Evolutionary conservation across 768 basidiomycete genomes (phyloP).

Genomic region (Mycena chlorophos): DNA sequence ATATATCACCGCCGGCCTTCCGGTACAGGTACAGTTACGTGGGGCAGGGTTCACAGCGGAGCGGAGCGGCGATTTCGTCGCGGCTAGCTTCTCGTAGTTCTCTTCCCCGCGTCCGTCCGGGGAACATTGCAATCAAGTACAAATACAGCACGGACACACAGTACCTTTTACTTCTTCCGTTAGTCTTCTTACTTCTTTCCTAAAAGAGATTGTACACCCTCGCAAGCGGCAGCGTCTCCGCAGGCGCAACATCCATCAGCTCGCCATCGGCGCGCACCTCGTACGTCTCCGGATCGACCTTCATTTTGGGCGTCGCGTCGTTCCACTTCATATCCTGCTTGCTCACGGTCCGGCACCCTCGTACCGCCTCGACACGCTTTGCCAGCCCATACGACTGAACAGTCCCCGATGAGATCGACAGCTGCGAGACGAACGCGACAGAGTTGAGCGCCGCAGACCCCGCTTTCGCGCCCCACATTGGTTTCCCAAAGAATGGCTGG

Average conservation of each 20-base stretch:
- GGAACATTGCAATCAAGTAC: neutral
- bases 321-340: conserved; percentile 98
- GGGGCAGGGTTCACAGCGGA: too few relatives aligned
- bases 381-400: conserved; percentile 61
- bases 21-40: too few relatives aligned
- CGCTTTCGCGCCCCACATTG: conserved; percentile 91
- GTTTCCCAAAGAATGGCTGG: conserved; percentile 80
- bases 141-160: neutral
- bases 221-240: conserved; percentile 65
- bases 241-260: conserved; percentile 74
- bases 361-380: conserved; percentile 76
- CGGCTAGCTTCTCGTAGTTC: too few relatives aligned
- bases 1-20: too few relatives aligned
- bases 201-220: conserved; percentile 81
- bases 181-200: conserved; percentile 19
- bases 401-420: conserved; percentile 56
- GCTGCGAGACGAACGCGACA: conserved; percentile 79
- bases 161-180: neutral
- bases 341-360: conserved; percentile 66
- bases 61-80: too few relatives aligned
- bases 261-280: conserved; percentile 82
- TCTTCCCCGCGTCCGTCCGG: too few relatives aligned
- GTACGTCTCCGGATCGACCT: conserved; percentile 90
- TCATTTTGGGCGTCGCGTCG: conserved; percentile 74
- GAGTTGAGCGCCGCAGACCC: conserved; percentile 82